Evolutionary conservation across 2,329 filamentous ascomycete genomes (phyloP), one percentile per base, ranked within the genome.

Genomic region (Clonostachys byssicola): DNA sequence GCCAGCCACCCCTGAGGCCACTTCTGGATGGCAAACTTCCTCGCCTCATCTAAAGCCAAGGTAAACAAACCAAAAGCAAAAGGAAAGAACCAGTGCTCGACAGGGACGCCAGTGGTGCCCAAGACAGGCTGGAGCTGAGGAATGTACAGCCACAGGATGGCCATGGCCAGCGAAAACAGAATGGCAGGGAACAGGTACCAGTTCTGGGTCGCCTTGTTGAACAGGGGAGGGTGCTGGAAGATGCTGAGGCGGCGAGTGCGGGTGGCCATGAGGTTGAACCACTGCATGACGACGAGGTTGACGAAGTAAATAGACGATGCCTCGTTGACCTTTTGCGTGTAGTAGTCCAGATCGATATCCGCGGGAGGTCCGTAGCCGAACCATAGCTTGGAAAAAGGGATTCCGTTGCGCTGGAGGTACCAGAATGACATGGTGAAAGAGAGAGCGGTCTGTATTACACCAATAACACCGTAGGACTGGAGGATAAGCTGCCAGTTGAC

Each of bases 221-320:
- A 83, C 8, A 78, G 51, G 0, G 87, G 86, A 4, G 84, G 81
- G 54, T 91, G 86, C 59, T 89, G 83, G 62, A 92, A 83, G 52
- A 92, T 79, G 47, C 79, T 80, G 18, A 86, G 71, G 2, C 80
- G 73, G 2, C 83, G 73, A 2, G 81, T 92, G 14, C 86, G 75
- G 6, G 88, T 74, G 2, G 83, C 81, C 58, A 91, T 77, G 5
- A 91, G 71, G 59, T 86, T 89, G 72, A 90, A 90, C 73, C 83
- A 85, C 73, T 89, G 85, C 86, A 92, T 89, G 43, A 92, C 83
- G 3, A 92, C 88, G 18, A 92, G 70, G 49, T 85, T 92, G 54
- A 91, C 79, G 56, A 92, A 92, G 64, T 92, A 92, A 50, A 92
- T 84, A 14, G 83, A 87, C 36, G 80, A 85, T 0, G 85, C 86